Evolutionary conservation across 192 early-diverging fungal species (phyloP), one percentile per base, ranked within the genome.

Genomic region (Chytriomyces sp.): DNA sequence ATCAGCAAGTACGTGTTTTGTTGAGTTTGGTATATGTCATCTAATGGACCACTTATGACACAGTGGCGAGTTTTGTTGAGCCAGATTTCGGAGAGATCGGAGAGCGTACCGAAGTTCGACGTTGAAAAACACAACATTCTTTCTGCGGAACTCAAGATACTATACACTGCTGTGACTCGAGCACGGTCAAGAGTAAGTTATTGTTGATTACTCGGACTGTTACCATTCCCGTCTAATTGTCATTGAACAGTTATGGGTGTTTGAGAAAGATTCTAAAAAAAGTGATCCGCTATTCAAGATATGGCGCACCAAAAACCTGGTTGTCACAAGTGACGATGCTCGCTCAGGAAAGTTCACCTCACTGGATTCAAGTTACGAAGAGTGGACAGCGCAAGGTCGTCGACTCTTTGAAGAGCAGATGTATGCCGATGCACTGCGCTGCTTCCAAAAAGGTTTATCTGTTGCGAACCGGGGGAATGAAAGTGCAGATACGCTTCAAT

Each of bases 141-240:
- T 13, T 46, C 67, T 10, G 62, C 77, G 9, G 77, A 78, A 76
- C 50, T 78, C 18, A 78, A 78, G 60, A 63, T 78, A 35, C 10
- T 78, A 28, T 78, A 78, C 57, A 78, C 77, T 5, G 77, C 69
- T 10, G 63, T 78, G 8, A 78, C 77, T 9, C 68, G 77, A 23
- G 77, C 77, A 10, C 73, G 77, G 11, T 45, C 49, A 18, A 24
- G 45, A 43, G 61, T 77, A 53, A 43, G 47, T 53, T 24, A 2
- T 0, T 3, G 13, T 72, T n/a, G 28, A n/a, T n/a, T 1, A 24
- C 45, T 53, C 70, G n/a, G 9, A 28, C 45, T 3, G 66, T 69
- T 70, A 11, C 18, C 20, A 72, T 20, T 50, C 46, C n/a, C 61
- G 2, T 16, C 10, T 65, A 3, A 23, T 3, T 1, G 18, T 67